These are phyloP conservation scores for Waltergamsia citrina DNA, from an alignment of 2,329 filamentous ascomycete genomes.

Conservation along the genomic window DNA sequence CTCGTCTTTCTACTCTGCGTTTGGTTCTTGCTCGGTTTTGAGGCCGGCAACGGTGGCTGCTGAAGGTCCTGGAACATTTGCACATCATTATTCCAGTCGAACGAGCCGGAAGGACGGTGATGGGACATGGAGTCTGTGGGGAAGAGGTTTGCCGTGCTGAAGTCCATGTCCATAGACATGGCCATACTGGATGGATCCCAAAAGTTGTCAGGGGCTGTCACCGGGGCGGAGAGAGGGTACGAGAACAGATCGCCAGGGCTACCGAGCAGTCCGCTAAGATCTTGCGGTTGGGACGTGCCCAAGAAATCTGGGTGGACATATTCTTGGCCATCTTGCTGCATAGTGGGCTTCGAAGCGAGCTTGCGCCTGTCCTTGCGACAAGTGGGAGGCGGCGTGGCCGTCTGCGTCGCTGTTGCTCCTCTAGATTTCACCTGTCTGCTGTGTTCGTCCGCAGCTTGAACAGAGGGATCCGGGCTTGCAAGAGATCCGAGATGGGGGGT, in stretches of 20 bases:
- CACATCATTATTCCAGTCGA: conserved; percentile 47
- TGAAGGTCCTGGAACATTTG: conserved; percentile 43
- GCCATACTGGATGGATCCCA: conserved; percentile 49
- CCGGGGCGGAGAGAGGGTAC: conserved; percentile 51
- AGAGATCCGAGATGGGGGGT: conserved; percentile 15
- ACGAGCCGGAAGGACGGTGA: conserved; percentile 36
- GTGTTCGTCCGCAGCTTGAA: conserved; percentile 7
- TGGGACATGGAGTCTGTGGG: conserved; percentile 13
- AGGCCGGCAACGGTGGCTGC: conserved; percentile 9
- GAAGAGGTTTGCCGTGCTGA: conserved; percentile 17
- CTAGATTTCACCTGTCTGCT: background rate
- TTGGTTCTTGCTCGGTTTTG: conserved; percentile 6
- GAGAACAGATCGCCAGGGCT: conserved; percentile 46
- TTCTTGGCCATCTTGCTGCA: conserved; percentile 46
- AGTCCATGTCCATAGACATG: conserved; percentile 47
- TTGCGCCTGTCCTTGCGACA: conserved; percentile 44
- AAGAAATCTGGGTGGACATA: conserved; percentile 43
- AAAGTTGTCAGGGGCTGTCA: conserved; percentile 39
- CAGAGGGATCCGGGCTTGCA: conserved; percentile 14
- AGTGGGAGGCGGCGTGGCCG: conserved; percentile 51
- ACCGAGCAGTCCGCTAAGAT: conserved; percentile 35
- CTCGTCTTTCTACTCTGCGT: conserved; percentile 22
- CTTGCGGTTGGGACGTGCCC: conserved; percentile 36
- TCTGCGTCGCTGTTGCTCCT: conserved; percentile 28
- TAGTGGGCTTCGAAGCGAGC: conserved; percentile 42